Evolutionary conservation across 2,329 filamentous ascomycete species (phyloP).

Genomic region (Xylariomycetidae sp.): DNA sequence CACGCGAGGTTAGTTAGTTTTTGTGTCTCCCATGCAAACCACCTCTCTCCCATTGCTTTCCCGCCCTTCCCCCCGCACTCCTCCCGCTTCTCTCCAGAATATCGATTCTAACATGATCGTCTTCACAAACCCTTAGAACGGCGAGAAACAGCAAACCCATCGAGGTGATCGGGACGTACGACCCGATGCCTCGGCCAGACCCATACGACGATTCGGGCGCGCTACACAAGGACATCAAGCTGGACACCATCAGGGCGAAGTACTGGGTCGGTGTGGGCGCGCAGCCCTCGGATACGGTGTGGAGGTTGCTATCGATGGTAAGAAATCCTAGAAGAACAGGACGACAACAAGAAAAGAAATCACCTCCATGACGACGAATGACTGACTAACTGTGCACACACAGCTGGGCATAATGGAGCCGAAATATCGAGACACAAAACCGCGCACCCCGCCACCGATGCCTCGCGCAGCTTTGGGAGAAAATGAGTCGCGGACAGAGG

Average conservation of each 20-base stretch:
- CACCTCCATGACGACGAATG: too few species aligned
- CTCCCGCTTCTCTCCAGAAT: too few species aligned
- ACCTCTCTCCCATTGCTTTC: constrained; percentile 1
- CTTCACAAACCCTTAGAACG: constrained; percentile 51
- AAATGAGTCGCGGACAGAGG: neutral
- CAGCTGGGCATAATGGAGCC: constrained; percentile 34
- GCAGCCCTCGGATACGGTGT: constrained; percentile 85
- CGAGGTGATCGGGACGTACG: constrained; percentile 83
- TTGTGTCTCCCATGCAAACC: constrained; percentile 1
- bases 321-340: too few species aligned
- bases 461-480: constrained; percentile 12
- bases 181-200: constrained; percentile 60
- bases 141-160: constrained; percentile 84
- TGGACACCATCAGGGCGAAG: constrained; percentile 74
- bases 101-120: constrained; percentile 1
- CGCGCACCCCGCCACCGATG: constrained; percentile 21
- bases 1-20: constrained; percentile 75
- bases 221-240: constrained; percentile 84
- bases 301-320: constrained; percentile 82
- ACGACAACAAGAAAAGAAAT: too few species aligned
- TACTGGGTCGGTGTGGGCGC: constrained; percentile 98
- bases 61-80: too few species aligned
- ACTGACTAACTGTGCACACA: too few species aligned
- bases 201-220: constrained; percentile 58
- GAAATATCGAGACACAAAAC: constrained; percentile 28